phyloP scores from a whole-genome alignment of 805 yeast species.

The Pichia paraexigua region DNA sequence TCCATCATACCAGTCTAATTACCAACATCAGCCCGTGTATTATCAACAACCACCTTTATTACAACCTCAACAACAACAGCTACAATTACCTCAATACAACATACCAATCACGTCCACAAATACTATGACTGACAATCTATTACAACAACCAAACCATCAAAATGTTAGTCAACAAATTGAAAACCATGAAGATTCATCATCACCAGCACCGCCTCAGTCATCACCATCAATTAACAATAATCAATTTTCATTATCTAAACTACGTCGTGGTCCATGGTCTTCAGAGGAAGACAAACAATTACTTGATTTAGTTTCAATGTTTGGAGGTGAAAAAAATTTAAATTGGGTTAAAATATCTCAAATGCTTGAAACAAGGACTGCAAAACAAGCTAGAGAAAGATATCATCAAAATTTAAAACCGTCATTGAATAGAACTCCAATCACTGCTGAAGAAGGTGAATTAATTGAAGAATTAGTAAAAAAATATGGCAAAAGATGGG shows the following conservation, averaged over 20 bases:
- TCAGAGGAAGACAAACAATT: slow-evolving; percentile 73
- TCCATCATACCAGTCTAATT: neutral
- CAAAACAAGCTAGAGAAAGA: slow-evolving; percentile 87
- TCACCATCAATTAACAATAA: neutral
- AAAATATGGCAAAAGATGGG: slow-evolving; percentile 85
- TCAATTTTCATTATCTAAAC: slow-evolving; percentile 7
- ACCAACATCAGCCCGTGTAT: neutral
- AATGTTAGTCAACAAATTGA: neutral
- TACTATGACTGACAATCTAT: neutral
- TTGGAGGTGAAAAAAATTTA: slow-evolving; percentile 53
- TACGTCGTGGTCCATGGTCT: slow-evolving; percentile 82
- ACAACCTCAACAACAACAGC: neutral
- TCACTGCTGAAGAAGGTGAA: slow-evolving; percentile 75
- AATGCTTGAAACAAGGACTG: slow-evolving; percentile 66
- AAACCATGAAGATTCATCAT: neutral
- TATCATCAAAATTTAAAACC: slow-evolving; percentile 91
- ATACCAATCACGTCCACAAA: neutral
- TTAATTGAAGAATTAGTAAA: slow-evolving; percentile 72
- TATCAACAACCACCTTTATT: neutral
- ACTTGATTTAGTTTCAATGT: slow-evolving; percentile 56
- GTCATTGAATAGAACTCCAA: slow-evolving; percentile 70
- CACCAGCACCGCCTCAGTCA: neutral
- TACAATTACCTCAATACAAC: neutral
- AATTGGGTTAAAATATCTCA: slow-evolving; percentile 87
- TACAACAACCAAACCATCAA: neutral